Percentiles rank a stretch among this genome's conserved stretches.
phyloP scores from a whole-genome alignment of 345 rosid species.

The Orychophragmus violaceus region DNA sequence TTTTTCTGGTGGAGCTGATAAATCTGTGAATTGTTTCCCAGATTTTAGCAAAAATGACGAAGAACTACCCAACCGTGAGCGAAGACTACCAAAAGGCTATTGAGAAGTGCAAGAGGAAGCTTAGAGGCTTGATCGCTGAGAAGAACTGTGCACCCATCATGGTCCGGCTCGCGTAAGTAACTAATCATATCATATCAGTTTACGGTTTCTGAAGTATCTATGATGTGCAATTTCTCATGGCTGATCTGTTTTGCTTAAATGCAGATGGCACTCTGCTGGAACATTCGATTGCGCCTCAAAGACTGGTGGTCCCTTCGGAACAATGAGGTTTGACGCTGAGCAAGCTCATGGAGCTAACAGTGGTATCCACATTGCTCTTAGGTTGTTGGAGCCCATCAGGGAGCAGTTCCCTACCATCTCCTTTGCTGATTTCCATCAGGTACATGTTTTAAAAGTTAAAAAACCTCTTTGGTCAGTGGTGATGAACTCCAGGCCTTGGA shows the following conservation, averaged over 20 bases:
- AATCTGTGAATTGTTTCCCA: background rate
- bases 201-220: background rate
- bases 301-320: slow-evolving; percentile 95
- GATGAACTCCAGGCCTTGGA: background rate
- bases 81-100: slow-evolving; percentile 72
- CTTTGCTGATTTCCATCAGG: slow-evolving; percentile 84
- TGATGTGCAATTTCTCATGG: background rate
- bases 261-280: slow-evolving; percentile 98
- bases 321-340: slow-evolving; percentile 65
- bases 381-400: slow-evolving; percentile 84
- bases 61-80: slow-evolving; percentile 77
- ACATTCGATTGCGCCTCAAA: slow-evolving; percentile 71
- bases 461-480: background rate
- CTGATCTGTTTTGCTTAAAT: background rate
- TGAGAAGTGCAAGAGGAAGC: slow-evolving; percentile 78
- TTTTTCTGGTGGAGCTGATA: background rate
- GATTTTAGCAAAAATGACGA: slow-evolving; percentile 47
- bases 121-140: slow-evolving; percentile 80
- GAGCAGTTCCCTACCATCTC: slow-evolving; percentile 67
- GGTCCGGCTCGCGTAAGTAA: slow-evolving; percentile 81
- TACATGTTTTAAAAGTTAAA: background rate
- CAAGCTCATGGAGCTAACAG: slow-evolving; percentile 75
- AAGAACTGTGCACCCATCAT: slow-evolving; percentile 92
- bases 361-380: slow-evolving; percentile 79
- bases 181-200: background rate